These are phyloP conservation scores for Lasiodiplodia hormozganensis DNA, from an alignment of 2,329 filamentous ascomycete genomes.

Conservation along the genomic window DNA sequence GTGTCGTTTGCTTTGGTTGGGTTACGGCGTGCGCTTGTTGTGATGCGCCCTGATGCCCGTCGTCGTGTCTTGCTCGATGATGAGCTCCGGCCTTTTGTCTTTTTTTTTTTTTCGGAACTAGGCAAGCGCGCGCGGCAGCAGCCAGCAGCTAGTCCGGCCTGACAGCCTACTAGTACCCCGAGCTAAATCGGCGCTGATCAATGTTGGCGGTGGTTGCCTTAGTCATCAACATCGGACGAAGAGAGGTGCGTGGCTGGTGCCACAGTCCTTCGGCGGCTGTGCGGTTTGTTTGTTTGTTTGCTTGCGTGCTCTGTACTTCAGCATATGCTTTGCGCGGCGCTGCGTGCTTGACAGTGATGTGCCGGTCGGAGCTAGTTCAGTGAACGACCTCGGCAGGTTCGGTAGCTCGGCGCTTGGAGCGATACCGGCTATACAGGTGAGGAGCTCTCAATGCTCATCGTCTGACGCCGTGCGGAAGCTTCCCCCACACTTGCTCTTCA, in stretches of 20 bases:
- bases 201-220: background rate
- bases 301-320: background rate
- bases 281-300: background rate
- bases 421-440: constrained; percentile 20
- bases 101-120: background rate
- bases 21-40: too few relatives aligned
- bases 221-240: background rate
- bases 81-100: background rate
- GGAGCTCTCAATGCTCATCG: background rate
- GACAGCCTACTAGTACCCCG: background rate
- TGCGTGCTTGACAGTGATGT: background rate
- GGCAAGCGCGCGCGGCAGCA: background rate
- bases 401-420: background rate
- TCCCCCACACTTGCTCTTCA: constrained; percentile 9
- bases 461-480: constrained; percentile 3
- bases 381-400: constrained; percentile 16
- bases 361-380: background rate
- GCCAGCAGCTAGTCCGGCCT: background rate
- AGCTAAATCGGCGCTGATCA: background rate
- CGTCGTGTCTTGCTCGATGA: background rate
- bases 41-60: background rate
- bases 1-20: background rate
- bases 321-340: background rate
- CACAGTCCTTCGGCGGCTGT: background rate
- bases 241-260: background rate